Conservation (phyloP, 352 stramenopile genomes). For the Phytophthora agathidicida region DNA sequence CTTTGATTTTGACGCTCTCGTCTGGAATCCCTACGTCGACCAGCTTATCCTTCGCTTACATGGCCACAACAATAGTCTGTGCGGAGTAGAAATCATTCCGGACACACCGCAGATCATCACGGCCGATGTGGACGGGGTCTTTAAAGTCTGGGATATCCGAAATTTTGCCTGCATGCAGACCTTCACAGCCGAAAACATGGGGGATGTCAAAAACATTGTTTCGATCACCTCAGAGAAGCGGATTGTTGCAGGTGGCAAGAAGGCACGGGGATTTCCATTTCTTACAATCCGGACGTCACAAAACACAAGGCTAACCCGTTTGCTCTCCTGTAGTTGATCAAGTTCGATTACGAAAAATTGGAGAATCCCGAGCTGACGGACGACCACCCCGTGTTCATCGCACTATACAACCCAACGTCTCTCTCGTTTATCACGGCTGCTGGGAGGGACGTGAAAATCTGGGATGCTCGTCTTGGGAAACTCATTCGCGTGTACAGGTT, state of each 20-base stretch:
- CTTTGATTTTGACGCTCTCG: constrained; percentile 89
- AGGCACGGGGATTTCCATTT: constrained; percentile 29
- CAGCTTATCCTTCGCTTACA: constrained; percentile 87
- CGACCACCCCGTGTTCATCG: constrained; percentile 79
- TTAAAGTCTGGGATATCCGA: constrained; percentile 92
- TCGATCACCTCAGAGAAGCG: constrained; percentile 74
- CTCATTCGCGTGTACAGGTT: constrained; percentile 82
- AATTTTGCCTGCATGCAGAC: constrained; percentile 92
- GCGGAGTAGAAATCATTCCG: constrained; percentile 85
- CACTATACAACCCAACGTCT: constrained; percentile 87
- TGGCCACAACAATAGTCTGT: constrained; percentile 88
- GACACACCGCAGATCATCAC: constrained; percentile 89
- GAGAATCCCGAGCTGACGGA: constrained; percentile 87
- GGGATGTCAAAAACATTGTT: constrained; percentile 77
- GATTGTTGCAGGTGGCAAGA: constrained; percentile 80
- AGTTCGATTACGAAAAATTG: constrained; percentile 91
- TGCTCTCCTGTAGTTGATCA: constrained; percentile 43
- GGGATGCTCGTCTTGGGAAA: constrained; percentile 84
- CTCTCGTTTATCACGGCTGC: constrained; percentile 88
- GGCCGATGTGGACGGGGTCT: constrained; percentile 80
- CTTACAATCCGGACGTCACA: no score
- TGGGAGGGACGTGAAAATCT: constrained; percentile 86
- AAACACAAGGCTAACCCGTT: not conserved
- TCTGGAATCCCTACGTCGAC: constrained; percentile 92
- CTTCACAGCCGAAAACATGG: constrained; percentile 77